These are phyloP conservation scores for Malus fusca DNA, from an alignment of 306 rosid genomes.

Conservation along the genomic window DNA sequence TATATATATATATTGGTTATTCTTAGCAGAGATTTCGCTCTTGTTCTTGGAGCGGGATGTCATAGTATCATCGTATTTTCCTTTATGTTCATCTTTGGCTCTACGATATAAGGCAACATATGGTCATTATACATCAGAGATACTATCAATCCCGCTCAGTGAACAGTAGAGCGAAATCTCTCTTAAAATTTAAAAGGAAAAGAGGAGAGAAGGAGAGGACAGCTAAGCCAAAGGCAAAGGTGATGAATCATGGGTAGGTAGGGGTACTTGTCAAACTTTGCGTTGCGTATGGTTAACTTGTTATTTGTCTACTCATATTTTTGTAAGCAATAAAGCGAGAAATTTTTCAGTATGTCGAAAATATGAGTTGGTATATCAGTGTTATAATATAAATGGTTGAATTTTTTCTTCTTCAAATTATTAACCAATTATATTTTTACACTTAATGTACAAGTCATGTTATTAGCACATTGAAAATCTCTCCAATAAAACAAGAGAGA, in stretches of 20 bases:
- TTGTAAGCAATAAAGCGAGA: neutral
- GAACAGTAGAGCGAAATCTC: neutral
- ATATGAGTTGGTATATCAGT: no score
- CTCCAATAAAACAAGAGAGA: neutral
- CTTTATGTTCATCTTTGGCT: neutral
- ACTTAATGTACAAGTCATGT: no score
- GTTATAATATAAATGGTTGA: no score
- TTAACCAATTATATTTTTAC: no score
- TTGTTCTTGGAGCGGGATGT: neutral
- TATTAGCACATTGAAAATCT: no score
- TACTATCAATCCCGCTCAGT: neutral
- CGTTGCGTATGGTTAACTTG: neutral
- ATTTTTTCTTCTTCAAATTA: no score
- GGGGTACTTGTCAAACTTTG: neutral
- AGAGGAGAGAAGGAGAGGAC: neutral
- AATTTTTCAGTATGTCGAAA: no score
- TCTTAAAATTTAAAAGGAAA: neutral
- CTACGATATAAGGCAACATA: neutral
- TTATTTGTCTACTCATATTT: neutral
- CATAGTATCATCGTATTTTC: neutral
- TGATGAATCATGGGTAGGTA: neutral
- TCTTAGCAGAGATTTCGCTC: no score
- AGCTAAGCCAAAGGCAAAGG: neutral
- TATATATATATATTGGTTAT: neutral
- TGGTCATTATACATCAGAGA: neutral